Base-by-base conservation (phyloP, 768 basidiomycete genomes). In the Coprinopsis marcescibilis region DNA sequence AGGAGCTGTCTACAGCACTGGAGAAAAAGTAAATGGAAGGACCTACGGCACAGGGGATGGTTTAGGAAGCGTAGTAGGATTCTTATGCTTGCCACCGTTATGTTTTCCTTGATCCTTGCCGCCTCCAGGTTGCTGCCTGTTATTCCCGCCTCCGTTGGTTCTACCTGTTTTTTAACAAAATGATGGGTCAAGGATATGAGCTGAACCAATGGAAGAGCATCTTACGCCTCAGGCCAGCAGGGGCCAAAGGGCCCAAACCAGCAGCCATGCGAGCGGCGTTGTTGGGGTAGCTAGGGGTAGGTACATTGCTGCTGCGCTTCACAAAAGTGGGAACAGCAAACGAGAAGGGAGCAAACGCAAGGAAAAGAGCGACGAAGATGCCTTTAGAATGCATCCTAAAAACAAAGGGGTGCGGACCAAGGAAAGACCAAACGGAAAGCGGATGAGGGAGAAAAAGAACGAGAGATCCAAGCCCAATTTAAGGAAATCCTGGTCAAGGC, bases 261-360 rank as follows among this genome's bases (percentile, higher is more conserved):
- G 34, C 43, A 1, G 48, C 48, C 48, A 49, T 49, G 25, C 48
- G 48, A 17, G 48, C 48, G 33, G 48, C 48, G 36, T 49, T 49
- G 42, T 41, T 49, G n/a, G 35, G 41, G 27, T 25, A 43, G 10
- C 14, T 49, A n/a, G 44, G 23, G 24, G 8, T 17, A 13, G 48
- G 40, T 42, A 25, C 26, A 24, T 43, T 43, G 19, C 33, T 26
- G 2, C 15, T 21, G 23, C 48, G 32, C 17, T 43, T 44, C 19
- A 49, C 25, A 33, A 26, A 36, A 20, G 32, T 20, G 15, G 29
- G 13, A 4, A 14, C 48, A n/a, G 48, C 48, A 10, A 32, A 21
- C 11, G 42, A 23, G 21, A 49, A 27, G 27, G 43, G 48, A 17
- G 48, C 43, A 25, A 49, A 19, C 19, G 48, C 48, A 25, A 43